Evolutionary conservation across 495 filamentous ascomycete genomes (phyloP).

Genomic region (Choiromyces venosus): DNA sequence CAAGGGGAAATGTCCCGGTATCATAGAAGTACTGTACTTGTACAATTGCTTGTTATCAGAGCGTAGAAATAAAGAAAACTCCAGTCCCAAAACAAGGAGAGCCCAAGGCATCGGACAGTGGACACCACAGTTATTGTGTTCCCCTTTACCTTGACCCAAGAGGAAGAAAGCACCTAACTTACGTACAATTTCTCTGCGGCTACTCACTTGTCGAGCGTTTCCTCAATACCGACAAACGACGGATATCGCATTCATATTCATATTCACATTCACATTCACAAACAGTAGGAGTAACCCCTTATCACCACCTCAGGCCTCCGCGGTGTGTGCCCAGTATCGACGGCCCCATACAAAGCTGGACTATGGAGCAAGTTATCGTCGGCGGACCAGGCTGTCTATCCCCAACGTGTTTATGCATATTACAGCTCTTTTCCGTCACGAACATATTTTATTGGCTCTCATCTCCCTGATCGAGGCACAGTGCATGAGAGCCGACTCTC

Average conservation of each 20-base stretch:
- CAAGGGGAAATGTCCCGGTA: not conserved
- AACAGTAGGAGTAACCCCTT: not conserved
- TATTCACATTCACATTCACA: not conserved
- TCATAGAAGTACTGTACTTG: not conserved
- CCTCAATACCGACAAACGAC: not conserved
- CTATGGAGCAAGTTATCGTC: not conserved
- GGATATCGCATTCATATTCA: conserved; percentile 1
- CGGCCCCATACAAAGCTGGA: not conserved
- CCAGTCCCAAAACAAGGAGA: not conserved
- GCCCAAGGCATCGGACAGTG: not conserved
- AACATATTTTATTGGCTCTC: not conserved
- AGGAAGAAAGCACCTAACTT: not conserved
- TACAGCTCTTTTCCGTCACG: not conserved
- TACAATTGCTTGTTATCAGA: too few relatives aligned
- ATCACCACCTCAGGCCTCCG: not conserved
- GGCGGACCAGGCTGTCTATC: not conserved
- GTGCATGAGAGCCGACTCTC: not conserved
- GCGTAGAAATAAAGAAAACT: not conserved
- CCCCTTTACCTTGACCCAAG: not conserved
- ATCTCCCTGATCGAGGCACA: not conserved
- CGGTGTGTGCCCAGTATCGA: not conserved
- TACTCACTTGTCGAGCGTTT: not conserved
- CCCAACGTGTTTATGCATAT: not conserved
- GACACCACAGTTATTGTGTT: not conserved
- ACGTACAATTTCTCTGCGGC: not conserved